These are phyloP conservation scores for Hypsizygus ulmarius DNA, from an alignment of 1,284 basidiomycete species.

Conservation along the genomic window DNA sequence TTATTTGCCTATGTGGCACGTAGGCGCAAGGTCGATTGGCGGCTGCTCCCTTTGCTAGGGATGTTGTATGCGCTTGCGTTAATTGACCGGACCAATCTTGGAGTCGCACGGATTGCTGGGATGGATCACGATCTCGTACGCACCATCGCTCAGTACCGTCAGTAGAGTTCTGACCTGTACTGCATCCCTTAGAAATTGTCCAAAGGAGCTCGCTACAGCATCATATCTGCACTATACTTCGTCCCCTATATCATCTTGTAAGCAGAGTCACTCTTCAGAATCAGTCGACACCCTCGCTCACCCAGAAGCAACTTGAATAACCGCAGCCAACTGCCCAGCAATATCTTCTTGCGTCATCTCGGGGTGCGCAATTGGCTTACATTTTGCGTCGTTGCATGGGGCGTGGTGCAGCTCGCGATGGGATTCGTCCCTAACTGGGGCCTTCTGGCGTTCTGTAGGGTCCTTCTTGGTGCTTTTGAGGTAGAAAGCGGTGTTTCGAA, in stretches of 20 bases:
- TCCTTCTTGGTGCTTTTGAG: constrained; percentile 43
- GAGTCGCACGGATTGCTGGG: constrained; percentile 41
- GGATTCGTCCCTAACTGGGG: constrained; percentile 43
- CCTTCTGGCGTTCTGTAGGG: constrained; percentile 37
- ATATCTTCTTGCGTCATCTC: constrained; percentile 37
- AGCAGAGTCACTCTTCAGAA: constrained; percentile 15
- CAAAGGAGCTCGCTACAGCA: constrained; percentile 41
- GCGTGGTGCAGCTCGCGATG: constrained; percentile 42
- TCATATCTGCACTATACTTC: constrained; percentile 45
- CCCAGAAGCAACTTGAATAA: neutral
- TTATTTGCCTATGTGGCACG: neutral
- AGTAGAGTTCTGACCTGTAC: neutral
- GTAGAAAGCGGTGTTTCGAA: constrained; percentile 22
- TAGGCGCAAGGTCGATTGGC: constrained; percentile 42
- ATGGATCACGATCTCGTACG: constrained; percentile 43
- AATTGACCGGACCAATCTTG: constrained; percentile 44
- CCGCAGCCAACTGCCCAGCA: constrained; percentile 43
- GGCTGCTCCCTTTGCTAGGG: constrained; percentile 42
- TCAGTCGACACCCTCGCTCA: constrained; percentile 1
- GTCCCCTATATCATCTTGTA: constrained; percentile 45
- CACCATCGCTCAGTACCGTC: neutral
- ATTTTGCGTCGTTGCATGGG: constrained; percentile 43
- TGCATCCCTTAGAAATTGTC: constrained; percentile 31
- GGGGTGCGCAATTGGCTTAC: constrained; percentile 40
- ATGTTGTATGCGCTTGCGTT: constrained; percentile 40